Evolutionary conservation across 352 stramenopile species (phyloP).

Genomic region (Phytophthora sp.): DNA sequence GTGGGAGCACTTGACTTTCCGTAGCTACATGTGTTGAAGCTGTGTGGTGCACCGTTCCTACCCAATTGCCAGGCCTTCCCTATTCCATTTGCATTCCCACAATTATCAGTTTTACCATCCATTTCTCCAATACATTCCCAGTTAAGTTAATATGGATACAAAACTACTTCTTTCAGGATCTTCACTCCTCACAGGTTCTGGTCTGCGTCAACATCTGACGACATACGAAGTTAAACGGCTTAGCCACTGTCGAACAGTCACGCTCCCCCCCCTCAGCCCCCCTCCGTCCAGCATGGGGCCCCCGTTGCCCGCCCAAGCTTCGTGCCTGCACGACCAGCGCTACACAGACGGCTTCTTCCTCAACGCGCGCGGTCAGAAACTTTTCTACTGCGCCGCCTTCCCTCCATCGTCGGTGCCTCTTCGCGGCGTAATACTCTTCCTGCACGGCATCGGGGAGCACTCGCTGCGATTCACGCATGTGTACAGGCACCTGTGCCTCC

Average conservation of each 20-base stretch:
- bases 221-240: constrained; percentile 8
- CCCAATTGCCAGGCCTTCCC: too few relatives aligned
- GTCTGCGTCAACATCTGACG: too few relatives aligned
- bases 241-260: constrained; percentile 16
- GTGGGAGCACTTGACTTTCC: too few relatives aligned
- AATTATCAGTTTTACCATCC: too few relatives aligned
- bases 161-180: not conserved
- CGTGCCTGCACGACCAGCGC: constrained; percentile 23
- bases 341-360: constrained; percentile 51
- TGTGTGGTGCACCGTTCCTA: too few relatives aligned
- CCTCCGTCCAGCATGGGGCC: constrained; percentile 9
- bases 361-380: constrained; percentile 52
- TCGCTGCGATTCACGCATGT: constrained; percentile 63
- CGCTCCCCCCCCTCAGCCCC: not conserved
- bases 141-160: not conserved
- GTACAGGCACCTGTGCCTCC: constrained; percentile 51
- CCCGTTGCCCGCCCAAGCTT: constrained; percentile 16
- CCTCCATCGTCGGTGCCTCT: constrained; percentile 36
- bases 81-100: too few relatives aligned
- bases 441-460: constrained; percentile 75
- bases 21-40: too few relatives aligned
- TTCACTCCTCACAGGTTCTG: not conserved
- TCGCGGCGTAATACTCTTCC: constrained; percentile 60
- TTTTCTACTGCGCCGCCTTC: constrained; percentile 68
- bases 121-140: too few relatives aligned